phyloP scores from a whole-genome alignment of 179 eudicot species.

The Silene coronaria region DNA sequence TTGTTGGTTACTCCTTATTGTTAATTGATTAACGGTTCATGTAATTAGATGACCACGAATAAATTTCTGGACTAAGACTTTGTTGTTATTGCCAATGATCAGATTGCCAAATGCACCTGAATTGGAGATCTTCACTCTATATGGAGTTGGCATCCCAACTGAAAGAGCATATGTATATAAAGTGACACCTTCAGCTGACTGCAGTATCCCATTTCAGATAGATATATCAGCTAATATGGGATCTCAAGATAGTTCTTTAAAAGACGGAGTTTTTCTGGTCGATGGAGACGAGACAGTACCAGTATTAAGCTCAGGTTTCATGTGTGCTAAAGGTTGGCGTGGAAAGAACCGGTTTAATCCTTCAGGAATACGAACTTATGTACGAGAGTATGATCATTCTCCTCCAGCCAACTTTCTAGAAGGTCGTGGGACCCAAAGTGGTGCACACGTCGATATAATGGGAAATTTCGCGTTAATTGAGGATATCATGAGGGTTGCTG shows the following conservation, averaged over 20 bases:
- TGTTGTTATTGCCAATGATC: slow-evolving; percentile 14
- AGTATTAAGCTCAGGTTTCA: slow-evolving; percentile 67
- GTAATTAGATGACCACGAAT: too few species aligned
- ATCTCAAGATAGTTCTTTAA: slow-evolving; percentile 38
- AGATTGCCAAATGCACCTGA: slow-evolving; percentile 94
- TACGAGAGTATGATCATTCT: slow-evolving; percentile 72
- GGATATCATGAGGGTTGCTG: slow-evolving; percentile 79
- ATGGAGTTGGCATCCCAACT: slow-evolving; percentile 88
- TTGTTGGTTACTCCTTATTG: too few species aligned
- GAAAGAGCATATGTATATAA: slow-evolving; percentile 83
- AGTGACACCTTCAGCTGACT: slow-evolving; percentile 59
- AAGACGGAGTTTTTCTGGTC: slow-evolving; percentile 59
- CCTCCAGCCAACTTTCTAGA: slow-evolving; percentile 78
- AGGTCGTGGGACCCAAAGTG: slow-evolving; percentile 89
- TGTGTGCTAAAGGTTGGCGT: slow-evolving; percentile 86
- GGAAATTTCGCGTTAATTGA: slow-evolving; percentile 88
- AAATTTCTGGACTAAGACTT: not conserved
- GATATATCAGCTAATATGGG: slow-evolving; percentile 63
- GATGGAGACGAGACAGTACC: slow-evolving; percentile 92
- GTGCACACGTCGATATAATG: slow-evolving; percentile 84
- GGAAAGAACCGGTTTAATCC: slow-evolving; percentile 82
- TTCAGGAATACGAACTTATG: slow-evolving; percentile 54
- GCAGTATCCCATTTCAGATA: slow-evolving; percentile 84
- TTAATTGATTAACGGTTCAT: too few species aligned
- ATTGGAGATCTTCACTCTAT: slow-evolving; percentile 80